Evolutionary conservation across 768 basidiomycete genomes (phyloP).

Genomic region (Pleurotus giganteus): DNA sequence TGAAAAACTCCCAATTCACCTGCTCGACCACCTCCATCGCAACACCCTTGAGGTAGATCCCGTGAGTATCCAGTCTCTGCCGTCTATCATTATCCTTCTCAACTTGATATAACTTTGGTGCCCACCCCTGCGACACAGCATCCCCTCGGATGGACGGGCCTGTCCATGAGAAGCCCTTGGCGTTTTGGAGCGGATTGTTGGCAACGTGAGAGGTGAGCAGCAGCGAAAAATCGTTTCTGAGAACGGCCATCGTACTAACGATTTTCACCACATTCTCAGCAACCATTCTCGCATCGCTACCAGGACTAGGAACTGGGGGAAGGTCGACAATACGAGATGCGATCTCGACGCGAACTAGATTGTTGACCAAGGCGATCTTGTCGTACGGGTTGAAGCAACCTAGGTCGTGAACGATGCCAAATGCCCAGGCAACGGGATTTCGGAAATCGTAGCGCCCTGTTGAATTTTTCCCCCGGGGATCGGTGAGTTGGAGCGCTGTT

Average conservation of each 20-base stretch:
- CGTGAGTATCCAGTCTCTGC: not conserved
- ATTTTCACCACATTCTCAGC: not conserved
- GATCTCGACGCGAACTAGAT: constrained; percentile 1
- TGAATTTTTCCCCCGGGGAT: not conserved
- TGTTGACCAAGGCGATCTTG: constrained; percentile 3
- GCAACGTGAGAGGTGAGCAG: constrained; percentile 1
- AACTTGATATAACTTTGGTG: constrained; percentile 1
- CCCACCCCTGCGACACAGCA: not conserved
- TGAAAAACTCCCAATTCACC: not conserved
- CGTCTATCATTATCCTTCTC: not conserved
- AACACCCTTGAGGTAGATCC: not conserved
- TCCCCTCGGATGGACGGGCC: constrained; percentile 2
- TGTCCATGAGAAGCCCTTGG: not conserved
- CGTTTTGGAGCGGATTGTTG: not conserved
- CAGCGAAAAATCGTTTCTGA: constrained; percentile 1
- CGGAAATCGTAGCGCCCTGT: not conserved
- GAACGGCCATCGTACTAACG: not conserved
- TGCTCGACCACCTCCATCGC: not conserved
- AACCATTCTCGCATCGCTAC: not conserved
- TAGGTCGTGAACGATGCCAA: constrained; percentile 6
- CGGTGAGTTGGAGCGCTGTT: not conserved
- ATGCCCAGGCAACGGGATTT: not conserved
- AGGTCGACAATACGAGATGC: not conserved
- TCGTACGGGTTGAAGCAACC: constrained; percentile 9
- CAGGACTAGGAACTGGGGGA: not conserved